Evolutionary conservation across 768 basidiomycete species (phyloP).

Genomic region (Auricularia sp.): DNA sequence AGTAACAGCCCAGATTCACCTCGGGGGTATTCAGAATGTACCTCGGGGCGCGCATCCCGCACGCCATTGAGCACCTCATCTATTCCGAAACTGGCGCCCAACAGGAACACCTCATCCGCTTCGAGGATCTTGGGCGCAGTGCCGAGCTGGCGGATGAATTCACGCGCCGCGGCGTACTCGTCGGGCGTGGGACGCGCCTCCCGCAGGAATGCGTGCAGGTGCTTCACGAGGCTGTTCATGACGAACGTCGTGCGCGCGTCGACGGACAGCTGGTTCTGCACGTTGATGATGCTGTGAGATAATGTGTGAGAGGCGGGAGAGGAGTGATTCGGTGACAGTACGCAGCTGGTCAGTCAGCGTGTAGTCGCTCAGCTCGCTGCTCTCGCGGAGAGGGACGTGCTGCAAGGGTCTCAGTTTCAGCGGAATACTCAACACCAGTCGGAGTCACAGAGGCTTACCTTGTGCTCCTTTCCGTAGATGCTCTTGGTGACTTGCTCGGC

Average conservation of each 20-base stretch:
- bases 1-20: too few relatives aligned
- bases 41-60: constrained; percentile 24
- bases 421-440: background rate
- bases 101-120: constrained; percentile 23
- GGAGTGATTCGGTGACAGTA: background rate
- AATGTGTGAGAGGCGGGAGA: too few relatives aligned
- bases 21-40: background rate
- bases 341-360: constrained; percentile 24
- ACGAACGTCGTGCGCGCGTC: constrained; percentile 23
- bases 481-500: too few relatives aligned
- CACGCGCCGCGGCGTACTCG: constrained; percentile 28
- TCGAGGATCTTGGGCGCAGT: constrained; percentile 27
- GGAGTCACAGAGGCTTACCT: too few relatives aligned
- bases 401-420: constrained; percentile 7
- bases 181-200: constrained; percentile 27
- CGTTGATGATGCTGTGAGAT: constrained; percentile 16
- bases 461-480: too few relatives aligned
- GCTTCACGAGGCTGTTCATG: constrained; percentile 23
- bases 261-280: constrained; percentile 20
- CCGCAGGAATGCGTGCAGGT: constrained; percentile 29
- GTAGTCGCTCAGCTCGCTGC: constrained; percentile 23
- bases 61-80: constrained; percentile 29
- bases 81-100: constrained; percentile 29
- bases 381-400: constrained; percentile 24
- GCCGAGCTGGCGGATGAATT: constrained; percentile 29